Evolutionary conservation across 2,329 filamentous ascomycete species (phyloP).

Genomic region (Stemphylium beticola): DNA sequence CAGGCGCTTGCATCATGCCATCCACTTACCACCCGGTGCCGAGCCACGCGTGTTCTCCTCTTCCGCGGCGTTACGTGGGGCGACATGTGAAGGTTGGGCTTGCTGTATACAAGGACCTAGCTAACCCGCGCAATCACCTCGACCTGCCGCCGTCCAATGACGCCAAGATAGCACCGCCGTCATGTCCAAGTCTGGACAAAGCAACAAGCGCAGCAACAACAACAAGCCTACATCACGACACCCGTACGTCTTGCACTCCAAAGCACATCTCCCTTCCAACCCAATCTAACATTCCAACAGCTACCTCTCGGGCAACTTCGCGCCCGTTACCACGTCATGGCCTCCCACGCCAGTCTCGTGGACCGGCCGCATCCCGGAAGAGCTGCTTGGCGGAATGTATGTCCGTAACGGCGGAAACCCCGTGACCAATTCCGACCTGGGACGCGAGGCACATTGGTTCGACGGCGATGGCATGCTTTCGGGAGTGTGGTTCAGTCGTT

Average conservation of each 20-base stretch:
- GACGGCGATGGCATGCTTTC: slow-evolving; percentile 78
- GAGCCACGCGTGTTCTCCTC: not conserved
- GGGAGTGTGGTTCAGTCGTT: slow-evolving; percentile 65
- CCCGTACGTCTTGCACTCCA: slow-evolving; percentile 43
- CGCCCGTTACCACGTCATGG: slow-evolving; percentile 64
- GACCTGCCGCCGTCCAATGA: slow-evolving; percentile 17
- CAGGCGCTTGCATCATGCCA: slow-evolving; percentile 18
- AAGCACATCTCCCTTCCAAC: not conserved
- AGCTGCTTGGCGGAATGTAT: slow-evolving; percentile 72
- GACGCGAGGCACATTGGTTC: slow-evolving; percentile 73
- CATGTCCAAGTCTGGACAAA: slow-evolving; percentile 32
- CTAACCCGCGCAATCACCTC: not conserved
- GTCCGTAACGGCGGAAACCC: slow-evolving; percentile 76
- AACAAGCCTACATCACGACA: slow-evolving; percentile 41
- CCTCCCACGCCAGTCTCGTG: slow-evolving; percentile 64
- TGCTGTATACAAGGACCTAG: slow-evolving; percentile 11
- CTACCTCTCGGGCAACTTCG: slow-evolving; percentile 73
- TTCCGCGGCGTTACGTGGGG: not conserved
- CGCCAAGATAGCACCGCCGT: slow-evolving; percentile 11
- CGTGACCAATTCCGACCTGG: slow-evolving; percentile 64
- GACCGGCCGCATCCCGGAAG: slow-evolving; percentile 66
- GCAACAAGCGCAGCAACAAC: slow-evolving; percentile 20
- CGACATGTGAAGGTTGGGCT: slow-evolving; percentile 9
- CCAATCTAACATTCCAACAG: slow-evolving; percentile 38
- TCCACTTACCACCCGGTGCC: not conserved